Evolutionary conservation across 2,329 filamentous ascomycete species (phyloP).

Genomic region (Aspergillus sp.): DNA sequence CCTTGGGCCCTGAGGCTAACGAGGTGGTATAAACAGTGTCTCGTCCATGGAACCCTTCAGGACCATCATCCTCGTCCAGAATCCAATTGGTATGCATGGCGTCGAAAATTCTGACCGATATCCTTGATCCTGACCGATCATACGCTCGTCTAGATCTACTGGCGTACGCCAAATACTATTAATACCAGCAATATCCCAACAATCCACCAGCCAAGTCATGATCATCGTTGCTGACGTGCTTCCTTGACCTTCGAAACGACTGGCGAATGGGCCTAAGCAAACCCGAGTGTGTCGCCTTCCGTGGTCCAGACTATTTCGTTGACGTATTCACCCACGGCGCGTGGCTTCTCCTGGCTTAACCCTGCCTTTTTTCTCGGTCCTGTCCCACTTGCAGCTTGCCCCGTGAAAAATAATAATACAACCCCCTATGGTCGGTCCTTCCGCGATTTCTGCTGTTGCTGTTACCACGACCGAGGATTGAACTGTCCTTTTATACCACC

Average conservation of each 20-base stretch:
- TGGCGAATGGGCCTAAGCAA: conserved; percentile 2
- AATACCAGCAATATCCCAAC: neutral
- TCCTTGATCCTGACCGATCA: no score
- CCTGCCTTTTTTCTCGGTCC: neutral
- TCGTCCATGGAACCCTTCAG: neutral
- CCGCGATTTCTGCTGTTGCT: neutral
- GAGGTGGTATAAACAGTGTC: neutral
- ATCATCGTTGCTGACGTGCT: conserved; percentile 6
- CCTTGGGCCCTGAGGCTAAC: neutral
- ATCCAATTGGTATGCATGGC: no score
- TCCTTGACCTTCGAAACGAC: neutral
- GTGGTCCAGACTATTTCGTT: conserved; percentile 16
- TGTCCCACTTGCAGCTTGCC: neutral
- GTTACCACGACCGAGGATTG: neutral
- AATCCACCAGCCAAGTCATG: conserved; percentile 1
- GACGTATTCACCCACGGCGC: conserved; percentile 15
- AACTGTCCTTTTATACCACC: neutral
- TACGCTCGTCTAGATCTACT: no score
- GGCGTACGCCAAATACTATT: no score
- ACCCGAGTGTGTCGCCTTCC: conserved; percentile 2
- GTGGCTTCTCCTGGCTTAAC: conserved; percentile 1
- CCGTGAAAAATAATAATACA: neutral
- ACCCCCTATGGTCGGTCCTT: neutral
- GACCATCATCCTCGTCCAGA: no score
- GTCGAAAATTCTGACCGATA: no score